Conservation (phyloP, 306 rosid species). For the Sicyos edulis region DNA sequence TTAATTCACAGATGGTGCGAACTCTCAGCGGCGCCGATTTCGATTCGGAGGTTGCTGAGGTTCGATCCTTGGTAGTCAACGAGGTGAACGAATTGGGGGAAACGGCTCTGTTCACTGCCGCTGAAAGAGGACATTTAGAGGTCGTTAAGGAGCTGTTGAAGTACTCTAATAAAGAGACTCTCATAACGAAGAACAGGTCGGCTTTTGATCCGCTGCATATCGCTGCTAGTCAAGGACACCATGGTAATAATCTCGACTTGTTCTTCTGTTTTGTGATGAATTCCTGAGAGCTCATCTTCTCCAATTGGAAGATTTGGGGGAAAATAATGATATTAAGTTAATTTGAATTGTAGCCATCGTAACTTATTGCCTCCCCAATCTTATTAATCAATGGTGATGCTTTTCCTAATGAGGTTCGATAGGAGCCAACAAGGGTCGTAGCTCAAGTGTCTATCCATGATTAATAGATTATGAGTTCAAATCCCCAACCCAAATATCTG, state of each 20-base stretch:
- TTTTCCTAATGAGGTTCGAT: too few relatives aligned
- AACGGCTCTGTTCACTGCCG: slow-evolving; percentile 78
- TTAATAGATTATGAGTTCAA: too few relatives aligned
- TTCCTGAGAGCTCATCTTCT: slow-evolving; percentile 7
- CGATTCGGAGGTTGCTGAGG: slow-evolving; percentile 80
- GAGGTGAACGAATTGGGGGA: slow-evolving; percentile 91
- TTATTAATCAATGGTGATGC: too few relatives aligned
- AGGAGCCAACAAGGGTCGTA: too few relatives aligned
- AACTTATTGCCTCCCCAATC: too few relatives aligned
- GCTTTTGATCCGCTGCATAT: slow-evolving; percentile 78
- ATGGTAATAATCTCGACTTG: slow-evolving; percentile 43
- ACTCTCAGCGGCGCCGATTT: slow-evolving; percentile 54
- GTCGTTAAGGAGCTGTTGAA: slow-evolving; percentile 75
- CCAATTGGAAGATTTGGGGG: too few relatives aligned
- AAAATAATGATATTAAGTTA: background rate
- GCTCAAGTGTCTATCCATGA: too few relatives aligned
- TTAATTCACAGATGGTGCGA: slow-evolving; percentile 67
- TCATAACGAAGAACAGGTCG: slow-evolving; percentile 62
- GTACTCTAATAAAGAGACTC: slow-evolving; percentile 49
- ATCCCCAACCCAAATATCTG: too few relatives aligned
- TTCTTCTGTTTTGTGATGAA: background rate
- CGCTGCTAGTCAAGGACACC: slow-evolving; percentile 86
- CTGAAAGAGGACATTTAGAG: slow-evolving; percentile 78
- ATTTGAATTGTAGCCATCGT: background rate
- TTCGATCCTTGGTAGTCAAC: slow-evolving; percentile 66